A percentile compares a stretch with the other conserved stretches of the same genome.
phyloP scores from a whole-genome alignment of 768 basidiomycete genomes.

The Erythrobasidium yunnanense region DNA sequence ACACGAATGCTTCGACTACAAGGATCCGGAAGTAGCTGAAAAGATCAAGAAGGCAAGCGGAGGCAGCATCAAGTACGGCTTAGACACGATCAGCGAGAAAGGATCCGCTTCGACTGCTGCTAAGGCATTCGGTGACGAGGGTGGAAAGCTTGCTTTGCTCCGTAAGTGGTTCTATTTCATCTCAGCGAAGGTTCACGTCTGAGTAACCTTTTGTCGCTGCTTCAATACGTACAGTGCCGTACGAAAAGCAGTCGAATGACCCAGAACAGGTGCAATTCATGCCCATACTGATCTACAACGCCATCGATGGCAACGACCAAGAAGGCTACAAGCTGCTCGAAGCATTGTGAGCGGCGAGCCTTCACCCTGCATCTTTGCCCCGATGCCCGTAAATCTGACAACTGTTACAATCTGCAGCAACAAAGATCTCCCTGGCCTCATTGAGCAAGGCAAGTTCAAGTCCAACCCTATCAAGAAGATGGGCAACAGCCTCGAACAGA shows the following conservation, averaged over 20 bases:
- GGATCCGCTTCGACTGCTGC: constrained; percentile 15
- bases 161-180: not conserved
- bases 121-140: not conserved
- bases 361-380: not conserved
- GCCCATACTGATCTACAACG: not conserved
- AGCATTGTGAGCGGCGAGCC: not conserved
- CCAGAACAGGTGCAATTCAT: not conserved
- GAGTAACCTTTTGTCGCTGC: too few species aligned
- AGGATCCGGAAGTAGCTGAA: constrained; percentile 22
- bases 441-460: constrained; percentile 27
- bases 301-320: not conserved
- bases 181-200: too few species aligned
- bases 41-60: constrained; percentile 32
- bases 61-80: constrained; percentile 15
- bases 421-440: constrained; percentile 7
- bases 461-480: constrained; percentile 27
- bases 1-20: constrained; percentile 45
- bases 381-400: too few species aligned
- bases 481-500: constrained; percentile 21
- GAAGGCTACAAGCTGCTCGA: not conserved
- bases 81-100: constrained; percentile 33
- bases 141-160: constrained; percentile 28
- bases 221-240: too few species aligned
- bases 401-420: too few species aligned
- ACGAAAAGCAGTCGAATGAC: not conserved